Evolutionary conservation across 2,329 filamentous ascomycete species (phyloP), one percentile per base, ranked within the genome.

Genomic region (Bertia moriformis): DNA sequence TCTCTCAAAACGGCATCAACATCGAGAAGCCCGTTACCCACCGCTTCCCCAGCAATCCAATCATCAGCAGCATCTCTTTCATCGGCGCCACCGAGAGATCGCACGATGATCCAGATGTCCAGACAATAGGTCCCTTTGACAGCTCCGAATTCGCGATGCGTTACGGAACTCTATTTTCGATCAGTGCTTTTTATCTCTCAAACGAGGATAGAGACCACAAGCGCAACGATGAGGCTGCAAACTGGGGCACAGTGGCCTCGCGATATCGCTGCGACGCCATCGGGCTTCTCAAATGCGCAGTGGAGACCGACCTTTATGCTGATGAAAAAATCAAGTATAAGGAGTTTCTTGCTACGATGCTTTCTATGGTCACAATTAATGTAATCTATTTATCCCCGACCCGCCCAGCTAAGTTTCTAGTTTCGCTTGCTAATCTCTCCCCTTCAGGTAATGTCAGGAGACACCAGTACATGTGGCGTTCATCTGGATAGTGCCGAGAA

Each of bases 1-100:
- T 79, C 4, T 55, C 73, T 4, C 74, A 79, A 43, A 79, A 79
- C 47, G 74, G 74, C 1, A 53, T 78, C 14, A 73, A 77, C 46
- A 78, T 78, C 43, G 71, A 78, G 44, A 63, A 60, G 32, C 69
- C 71, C 0, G 48, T 78, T 14, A 49, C 69, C 14, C 41, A 48
- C 1, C 51, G 54, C 1, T 75, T 74, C 47, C 71, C 71, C 0
- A 42, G 49, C 3, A 76, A 71, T 42, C 50, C 63, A 1, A 47
- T 75, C 4, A 56, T 78, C 2, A 69, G 65, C 3, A 69, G 69
- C 3, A 60, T 77, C 7, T 64, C 62, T 2, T 55, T 67, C 39
- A 72, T 71, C 39, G 67, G 69, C 18, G 62, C 67, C 2, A 63
- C 63, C 3, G 69, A 77, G 46, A 53, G n/a, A n/a, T n/a, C n/a